Conservation (phyloP, 495 filamentous ascomycete species). For the Aspergillus nanangensis region DNA sequence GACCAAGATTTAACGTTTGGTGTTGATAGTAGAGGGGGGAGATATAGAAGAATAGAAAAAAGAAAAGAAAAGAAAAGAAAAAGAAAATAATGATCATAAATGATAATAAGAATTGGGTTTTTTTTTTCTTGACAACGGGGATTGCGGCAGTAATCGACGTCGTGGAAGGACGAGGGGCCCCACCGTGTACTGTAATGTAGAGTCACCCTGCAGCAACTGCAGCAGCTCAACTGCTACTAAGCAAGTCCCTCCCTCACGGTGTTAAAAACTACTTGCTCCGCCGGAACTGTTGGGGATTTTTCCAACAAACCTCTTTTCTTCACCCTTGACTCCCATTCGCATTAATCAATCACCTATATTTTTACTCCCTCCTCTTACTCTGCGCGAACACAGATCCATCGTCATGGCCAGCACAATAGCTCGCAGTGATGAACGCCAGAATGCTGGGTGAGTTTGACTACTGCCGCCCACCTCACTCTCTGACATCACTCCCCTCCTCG, state of each 20-base stretch:
- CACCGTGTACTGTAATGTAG: conserved; percentile 7
- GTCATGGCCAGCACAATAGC: conserved; percentile 63
- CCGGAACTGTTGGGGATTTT: conserved; percentile 32
- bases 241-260: conserved; percentile 16
- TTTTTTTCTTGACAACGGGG: too few relatives aligned
- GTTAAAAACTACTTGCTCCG: conserved; percentile 40
- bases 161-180: conserved; percentile 11
- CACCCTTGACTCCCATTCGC: neutral
- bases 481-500: conserved; percentile 45
- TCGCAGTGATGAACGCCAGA: conserved; percentile 54
- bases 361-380: conserved; percentile 1
- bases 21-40: too few relatives aligned
- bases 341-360: neutral
- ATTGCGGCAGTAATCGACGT: conserved; percentile 7
- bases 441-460: conserved; percentile 58
- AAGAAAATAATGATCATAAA: neutral
- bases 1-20: too few relatives aligned
- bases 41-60: too few relatives aligned
- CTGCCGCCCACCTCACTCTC: conserved; percentile 24
- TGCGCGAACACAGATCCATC: conserved; percentile 18
- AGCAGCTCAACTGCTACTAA: conserved; percentile 7
- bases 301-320: conserved; percentile 19
- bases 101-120: neutral
- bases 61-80: too few relatives aligned
- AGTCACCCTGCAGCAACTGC: conserved; percentile 6